Evolutionary conservation across 805 yeast genomes (phyloP), one percentile per base, ranked within the genome.

Genomic region (Kodamaea fukazawae): DNA sequence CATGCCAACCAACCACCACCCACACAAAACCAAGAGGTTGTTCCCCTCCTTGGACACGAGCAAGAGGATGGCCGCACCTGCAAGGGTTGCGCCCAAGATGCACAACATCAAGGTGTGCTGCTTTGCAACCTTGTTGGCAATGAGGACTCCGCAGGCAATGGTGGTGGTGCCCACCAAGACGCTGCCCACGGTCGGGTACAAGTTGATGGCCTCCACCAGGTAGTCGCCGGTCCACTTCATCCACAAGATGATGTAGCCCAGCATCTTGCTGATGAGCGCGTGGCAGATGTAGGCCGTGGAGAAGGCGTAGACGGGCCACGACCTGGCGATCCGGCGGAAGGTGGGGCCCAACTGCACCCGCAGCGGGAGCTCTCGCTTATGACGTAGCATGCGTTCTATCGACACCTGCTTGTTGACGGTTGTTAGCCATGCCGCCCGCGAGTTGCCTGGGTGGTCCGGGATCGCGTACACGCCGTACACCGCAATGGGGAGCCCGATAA

Each of bases 391-490:
- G 13, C 46, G 20, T 22, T 33, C 36, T 3, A 29, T 27, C 33
- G 27, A 38, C 7, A 43, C 23, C 32, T 36, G 33, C 15, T 18
- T 35, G 16, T 43, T 40, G 7, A 37, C 27, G 7, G 23, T 15
- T 5, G 29, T 40, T 9, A 43, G 30, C 46, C 46, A 43, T 5
- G n/a, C 4, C 11, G 46, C 46, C 16, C 35, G 31, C 17, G 45
- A 22, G 27, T 36, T 26, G 4, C 32, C 42, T 7, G 67, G 64
- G 4, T 53, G 46, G 31, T 78, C 81, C 4, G 82, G 83, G 36
- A 76, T 64, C 3, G 67, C 55, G 38, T 70, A 62, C 44, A 65
- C 64, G 0, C 73, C 73, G 8, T 53, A 29, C 3, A 67, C 11
- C 0, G 72, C 74, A 12, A 67, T 57, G 3, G 61, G 64, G 13